phyloP scores from a whole-genome alignment of 805 yeast genomes.

The Nakazawaea peltata region DNA sequence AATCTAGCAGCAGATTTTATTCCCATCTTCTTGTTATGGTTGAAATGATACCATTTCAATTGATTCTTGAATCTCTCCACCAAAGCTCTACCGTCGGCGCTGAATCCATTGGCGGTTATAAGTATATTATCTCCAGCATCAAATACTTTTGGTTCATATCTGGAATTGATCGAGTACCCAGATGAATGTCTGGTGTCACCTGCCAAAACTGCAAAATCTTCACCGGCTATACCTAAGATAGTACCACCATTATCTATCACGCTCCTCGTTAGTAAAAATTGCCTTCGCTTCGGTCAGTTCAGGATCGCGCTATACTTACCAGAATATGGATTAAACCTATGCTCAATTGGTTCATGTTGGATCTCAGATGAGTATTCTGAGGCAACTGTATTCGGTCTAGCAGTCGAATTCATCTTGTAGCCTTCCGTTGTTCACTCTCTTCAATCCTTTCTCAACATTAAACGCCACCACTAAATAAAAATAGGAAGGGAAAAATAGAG shows the following conservation, averaged over 20 bases:
- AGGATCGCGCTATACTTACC: slow-evolving; percentile 24
- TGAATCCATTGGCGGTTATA: slow-evolving; percentile 91
- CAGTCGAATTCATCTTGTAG: slow-evolving; percentile 2
- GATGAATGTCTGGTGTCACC: slow-evolving; percentile 97
- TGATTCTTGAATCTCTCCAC: slow-evolving; percentile 64
- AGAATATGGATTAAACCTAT: slow-evolving; percentile 85
- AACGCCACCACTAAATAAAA: no score
- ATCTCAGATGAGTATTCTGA: slow-evolving; percentile 59
- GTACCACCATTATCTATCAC: slow-evolving; percentile 96
- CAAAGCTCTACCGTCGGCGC: slow-evolving; percentile 89
- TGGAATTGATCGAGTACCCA: slow-evolving; percentile 88
- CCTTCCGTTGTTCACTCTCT: no score
- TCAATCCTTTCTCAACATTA: no score
- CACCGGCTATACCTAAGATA: slow-evolving; percentile 94
- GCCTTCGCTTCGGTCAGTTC: no score
- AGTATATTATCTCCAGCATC: slow-evolving; percentile 82
- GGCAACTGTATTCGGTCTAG: slow-evolving; percentile 36
- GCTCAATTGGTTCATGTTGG: slow-evolving; percentile 67
- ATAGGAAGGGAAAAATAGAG: not conserved
- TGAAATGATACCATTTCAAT: slow-evolving; percentile 88
- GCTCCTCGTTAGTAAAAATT: no score
- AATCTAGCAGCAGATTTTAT: slow-evolving; percentile 79
- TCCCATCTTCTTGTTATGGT: slow-evolving; percentile 66
- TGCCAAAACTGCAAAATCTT: slow-evolving; percentile 93
- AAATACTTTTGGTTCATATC: slow-evolving; percentile 86